Conservation (phyloP, 352 stramenopile species). For the Phytophthora quininea region DNA sequence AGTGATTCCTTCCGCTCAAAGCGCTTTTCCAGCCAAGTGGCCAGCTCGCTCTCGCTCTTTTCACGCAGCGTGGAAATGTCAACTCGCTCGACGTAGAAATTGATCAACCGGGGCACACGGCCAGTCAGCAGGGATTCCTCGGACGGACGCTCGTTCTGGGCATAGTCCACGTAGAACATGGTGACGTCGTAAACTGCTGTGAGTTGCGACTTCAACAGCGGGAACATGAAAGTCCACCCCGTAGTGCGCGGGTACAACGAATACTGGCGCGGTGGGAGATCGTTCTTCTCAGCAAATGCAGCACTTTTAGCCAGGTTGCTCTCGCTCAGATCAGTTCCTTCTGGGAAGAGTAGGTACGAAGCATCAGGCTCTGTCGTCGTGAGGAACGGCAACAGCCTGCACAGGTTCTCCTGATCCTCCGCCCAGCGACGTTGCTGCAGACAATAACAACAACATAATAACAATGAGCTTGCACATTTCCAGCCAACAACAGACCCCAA, state of each 20-base stretch:
- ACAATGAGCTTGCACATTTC: neutral
- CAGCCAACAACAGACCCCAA: neutral
- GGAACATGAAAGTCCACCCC: slow-evolving; percentile 81
- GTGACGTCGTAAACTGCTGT: slow-evolving; percentile 83
- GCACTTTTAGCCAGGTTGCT: slow-evolving; percentile 69
- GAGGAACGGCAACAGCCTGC: slow-evolving; percentile 64
- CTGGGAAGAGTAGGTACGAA: slow-evolving; percentile 82
- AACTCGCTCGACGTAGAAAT: slow-evolving; percentile 78
- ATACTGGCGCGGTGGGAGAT: slow-evolving; percentile 50
- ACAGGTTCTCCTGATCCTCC: slow-evolving; percentile 63
- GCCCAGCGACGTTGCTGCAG: slow-evolving; percentile 62
- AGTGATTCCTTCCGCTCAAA: slow-evolving; percentile 74
- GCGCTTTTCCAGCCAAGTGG: slow-evolving; percentile 62
- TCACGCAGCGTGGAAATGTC: slow-evolving; percentile 45
- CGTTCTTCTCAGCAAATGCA: slow-evolving; percentile 61
- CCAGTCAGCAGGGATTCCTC: slow-evolving; percentile 68
- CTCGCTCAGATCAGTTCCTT: slow-evolving; percentile 79
- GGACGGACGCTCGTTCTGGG: slow-evolving; percentile 63
- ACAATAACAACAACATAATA: slow-evolving; percentile 1
- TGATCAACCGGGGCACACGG: slow-evolving; percentile 59
- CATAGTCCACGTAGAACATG: slow-evolving; percentile 83
- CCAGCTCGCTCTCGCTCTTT: slow-evolving; percentile 50
- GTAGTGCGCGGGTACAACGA: slow-evolving; percentile 82
- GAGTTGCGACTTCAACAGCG: slow-evolving; percentile 56
- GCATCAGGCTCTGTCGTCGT: slow-evolving; percentile 48